Conservation (phyloP, 2,329 filamentous ascomycete genomes). For the Sordariomycetes sp. region DNA sequence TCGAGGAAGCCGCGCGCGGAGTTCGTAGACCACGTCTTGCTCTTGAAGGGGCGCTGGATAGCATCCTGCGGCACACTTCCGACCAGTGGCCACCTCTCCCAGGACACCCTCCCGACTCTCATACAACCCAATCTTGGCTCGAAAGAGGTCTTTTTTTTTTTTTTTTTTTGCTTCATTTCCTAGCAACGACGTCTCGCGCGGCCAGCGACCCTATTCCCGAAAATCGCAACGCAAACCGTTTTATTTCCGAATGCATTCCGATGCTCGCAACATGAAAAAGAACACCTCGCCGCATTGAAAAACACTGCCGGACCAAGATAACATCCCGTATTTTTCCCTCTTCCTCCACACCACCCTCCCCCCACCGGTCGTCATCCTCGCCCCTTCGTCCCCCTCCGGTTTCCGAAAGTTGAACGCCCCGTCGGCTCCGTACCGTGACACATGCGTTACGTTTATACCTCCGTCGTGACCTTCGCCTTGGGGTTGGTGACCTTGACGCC, state of each 20-base stretch:
- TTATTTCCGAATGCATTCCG: neutral
- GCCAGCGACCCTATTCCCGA: constrained; percentile 2
- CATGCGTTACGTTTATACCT: constrained; percentile 46
- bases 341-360: neutral
- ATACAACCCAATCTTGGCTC: neutral
- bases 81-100: neutral
- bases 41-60: too few species aligned
- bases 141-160: constrained; percentile 5
- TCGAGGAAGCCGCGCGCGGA: too few species aligned
- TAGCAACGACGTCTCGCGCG: constrained; percentile 4
- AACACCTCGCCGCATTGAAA: neutral
- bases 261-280: constrained; percentile 2
- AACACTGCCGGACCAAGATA: constrained; percentile 3
- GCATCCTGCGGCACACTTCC: too few species aligned
- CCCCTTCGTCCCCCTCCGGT: neutral
- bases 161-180: constrained; percentile 3
- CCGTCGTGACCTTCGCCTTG: constrained; percentile 97
- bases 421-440: neutral
- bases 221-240: constrained; percentile 3
- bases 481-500: constrained; percentile 99
- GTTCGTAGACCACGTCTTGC: too few species aligned
- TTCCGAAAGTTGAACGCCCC: neutral
- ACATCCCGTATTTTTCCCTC: neutral
- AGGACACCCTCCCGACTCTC: neutral
- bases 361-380: neutral